Conservation (phyloP, 148 eudicot genomes). For the Camellia sinensis region DNA sequence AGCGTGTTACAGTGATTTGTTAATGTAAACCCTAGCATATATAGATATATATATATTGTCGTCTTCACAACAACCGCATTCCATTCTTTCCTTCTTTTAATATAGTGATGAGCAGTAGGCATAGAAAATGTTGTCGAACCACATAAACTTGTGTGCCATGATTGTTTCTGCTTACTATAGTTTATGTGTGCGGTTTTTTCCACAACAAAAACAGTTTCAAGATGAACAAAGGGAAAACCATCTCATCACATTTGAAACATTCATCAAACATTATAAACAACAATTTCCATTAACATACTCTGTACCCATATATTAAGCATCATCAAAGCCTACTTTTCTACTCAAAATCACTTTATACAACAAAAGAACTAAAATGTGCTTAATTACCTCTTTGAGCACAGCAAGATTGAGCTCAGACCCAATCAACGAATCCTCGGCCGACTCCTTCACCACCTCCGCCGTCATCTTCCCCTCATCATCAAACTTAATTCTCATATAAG, state of each 20-base stretch:
- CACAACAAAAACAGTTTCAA: background rate
- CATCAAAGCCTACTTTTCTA: background rate
- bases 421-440: constrained; percentile 72
- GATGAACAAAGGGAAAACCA: background rate
- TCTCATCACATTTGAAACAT: background rate
- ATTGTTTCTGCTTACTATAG: no score
- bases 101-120: no score
- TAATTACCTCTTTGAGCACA: constrained; percentile 88
- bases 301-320: no score
- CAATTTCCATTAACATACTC: background rate
- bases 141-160: no score
- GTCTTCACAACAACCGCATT: no score
- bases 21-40: background rate
- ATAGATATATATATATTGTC: background rate
- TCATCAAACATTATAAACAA: background rate
- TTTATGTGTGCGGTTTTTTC: no score
- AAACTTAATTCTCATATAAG: constrained; percentile 64
- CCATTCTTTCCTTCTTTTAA: no score
- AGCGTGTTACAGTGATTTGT: no score
- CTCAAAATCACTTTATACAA: background rate
- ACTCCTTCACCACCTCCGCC: constrained; percentile 56
- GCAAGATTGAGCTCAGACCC: constrained; percentile 65
- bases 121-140: no score
- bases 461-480: constrained; percentile 59
- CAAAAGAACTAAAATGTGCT: no score